Evolutionary conservation across 148 eudicot genomes (phyloP).

Genomic region (Hydrangea macrophylla): DNA sequence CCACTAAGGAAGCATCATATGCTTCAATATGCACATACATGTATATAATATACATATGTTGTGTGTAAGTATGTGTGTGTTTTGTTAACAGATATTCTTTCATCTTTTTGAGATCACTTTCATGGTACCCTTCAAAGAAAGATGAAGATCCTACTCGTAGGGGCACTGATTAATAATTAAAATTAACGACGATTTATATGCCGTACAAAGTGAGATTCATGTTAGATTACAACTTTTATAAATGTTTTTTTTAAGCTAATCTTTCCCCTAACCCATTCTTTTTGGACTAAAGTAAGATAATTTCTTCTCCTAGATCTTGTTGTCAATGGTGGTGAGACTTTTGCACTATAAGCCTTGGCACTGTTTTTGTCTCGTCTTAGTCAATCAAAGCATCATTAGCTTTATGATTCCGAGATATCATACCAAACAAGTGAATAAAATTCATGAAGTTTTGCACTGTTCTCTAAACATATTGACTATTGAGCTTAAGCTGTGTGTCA

Average conservation of each 20-base stretch:
- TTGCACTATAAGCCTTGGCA: constrained; percentile 22
- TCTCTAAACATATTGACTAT: constrained; percentile 20
- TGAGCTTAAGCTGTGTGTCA: constrained; percentile 15
- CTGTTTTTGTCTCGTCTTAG: constrained; percentile 9
- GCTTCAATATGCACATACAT: not conserved
- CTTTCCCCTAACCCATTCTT: not conserved
- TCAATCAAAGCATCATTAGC: constrained; percentile 9
- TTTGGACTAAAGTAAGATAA: not conserved
- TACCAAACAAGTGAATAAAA: not conserved
- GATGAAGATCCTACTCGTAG: constrained; percentile 23
- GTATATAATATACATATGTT: too few species aligned
- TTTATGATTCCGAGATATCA: not conserved
- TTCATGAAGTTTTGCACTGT: not conserved
- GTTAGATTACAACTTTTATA: constrained; percentile 17
- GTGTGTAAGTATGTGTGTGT: not conserved
- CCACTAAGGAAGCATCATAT: too few species aligned
- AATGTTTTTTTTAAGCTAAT: not conserved
- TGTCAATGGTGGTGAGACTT: constrained; percentile 9
- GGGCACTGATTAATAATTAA: constrained; percentile 17
- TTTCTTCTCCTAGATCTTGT: not conserved
- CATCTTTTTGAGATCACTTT: constrained; percentile 17
- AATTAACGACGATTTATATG: constrained; percentile 25
- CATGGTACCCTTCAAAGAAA: constrained; percentile 26
- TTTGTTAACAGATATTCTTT: not conserved
- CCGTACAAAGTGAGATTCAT: constrained; percentile 34